A percentile compares a stretch with the other conserved stretches of the same genome.
Conservation (phyloP, 1,139 yeast species). For the Scheffersomyces stambukii region DNA sequence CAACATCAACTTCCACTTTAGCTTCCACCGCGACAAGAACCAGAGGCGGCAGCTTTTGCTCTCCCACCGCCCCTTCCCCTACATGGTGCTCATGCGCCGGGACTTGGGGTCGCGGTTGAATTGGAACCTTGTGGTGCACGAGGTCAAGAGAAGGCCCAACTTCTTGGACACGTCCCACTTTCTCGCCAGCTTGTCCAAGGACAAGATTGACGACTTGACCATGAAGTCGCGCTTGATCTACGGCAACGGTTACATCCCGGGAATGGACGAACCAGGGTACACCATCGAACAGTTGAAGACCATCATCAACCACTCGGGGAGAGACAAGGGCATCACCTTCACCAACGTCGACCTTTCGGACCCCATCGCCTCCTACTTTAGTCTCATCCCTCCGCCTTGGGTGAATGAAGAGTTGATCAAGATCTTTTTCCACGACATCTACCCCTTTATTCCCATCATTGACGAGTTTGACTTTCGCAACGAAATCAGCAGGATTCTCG, state of each 20-base stretch:
- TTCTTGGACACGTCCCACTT: slow-evolving; percentile 5
- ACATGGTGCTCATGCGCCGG: slow-evolving; percentile 14
- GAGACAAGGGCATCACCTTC: slow-evolving; percentile 4
- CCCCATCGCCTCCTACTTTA: slow-evolving; percentile 8
- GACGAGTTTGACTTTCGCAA: slow-evolving; percentile 29
- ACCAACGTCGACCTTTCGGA: slow-evolving; percentile 5
- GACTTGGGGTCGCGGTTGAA: slow-evolving; percentile 15
- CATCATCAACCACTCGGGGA: slow-evolving; percentile 2
- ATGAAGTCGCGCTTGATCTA: slow-evolving; percentile 4
- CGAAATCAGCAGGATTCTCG: slow-evolving; percentile 16
- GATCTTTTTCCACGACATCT: slow-evolving; percentile 36
- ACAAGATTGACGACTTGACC: slow-evolving; percentile 2
- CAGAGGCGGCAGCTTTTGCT: slow-evolving; percentile 6
- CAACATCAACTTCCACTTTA: slow-evolving; percentile 11
- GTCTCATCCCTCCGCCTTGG: slow-evolving; percentile 10
- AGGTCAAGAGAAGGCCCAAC: background rate
- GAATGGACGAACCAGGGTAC: slow-evolving; percentile 3
- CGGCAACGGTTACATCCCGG: slow-evolving; percentile 8
- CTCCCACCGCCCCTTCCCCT: slow-evolving; percentile 11
- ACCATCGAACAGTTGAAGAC: slow-evolving; percentile 2
- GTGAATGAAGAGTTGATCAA: slow-evolving; percentile 8
- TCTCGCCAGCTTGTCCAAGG: slow-evolving; percentile 3
- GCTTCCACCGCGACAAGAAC: slow-evolving; percentile 5
- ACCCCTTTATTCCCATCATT: slow-evolving; percentile 44
- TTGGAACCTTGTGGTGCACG: slow-evolving; percentile 8